These are phyloP conservation scores for Silybum marianum DNA, from an alignment of 129 eudicot species.

Conservation along the genomic window DNA sequence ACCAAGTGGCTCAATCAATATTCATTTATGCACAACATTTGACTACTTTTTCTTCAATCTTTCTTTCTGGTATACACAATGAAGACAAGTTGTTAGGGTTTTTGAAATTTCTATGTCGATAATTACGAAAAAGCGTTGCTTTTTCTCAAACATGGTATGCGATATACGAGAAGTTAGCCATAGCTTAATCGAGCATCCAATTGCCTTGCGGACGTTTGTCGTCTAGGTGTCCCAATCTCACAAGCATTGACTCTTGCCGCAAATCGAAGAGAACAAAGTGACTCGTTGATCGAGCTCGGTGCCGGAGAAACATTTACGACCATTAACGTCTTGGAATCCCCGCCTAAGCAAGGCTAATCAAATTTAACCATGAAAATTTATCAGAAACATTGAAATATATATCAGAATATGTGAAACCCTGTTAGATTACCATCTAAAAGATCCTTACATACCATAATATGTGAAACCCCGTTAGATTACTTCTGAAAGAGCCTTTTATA, in stretches of 20 bases:
- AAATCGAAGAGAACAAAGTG: conserved; percentile 86
- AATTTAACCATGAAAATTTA: not conserved
- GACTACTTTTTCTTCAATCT: conserved; percentile 19
- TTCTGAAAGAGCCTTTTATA: not conserved
- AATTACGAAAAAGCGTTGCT: conserved; percentile 11
- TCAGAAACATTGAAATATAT: not conserved
- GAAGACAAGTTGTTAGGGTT: conserved; percentile 35
- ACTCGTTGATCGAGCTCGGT: conserved; percentile 70
- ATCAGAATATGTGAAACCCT: not conserved
- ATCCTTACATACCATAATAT: not conserved
- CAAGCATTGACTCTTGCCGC: conserved; percentile 98
- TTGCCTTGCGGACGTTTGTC: conserved; percentile 64
- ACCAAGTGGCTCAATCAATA: conserved; percentile 12
- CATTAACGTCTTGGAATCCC: conserved; percentile 96
- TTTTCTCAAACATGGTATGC: not conserved
- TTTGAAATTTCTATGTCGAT: conserved; percentile 39
- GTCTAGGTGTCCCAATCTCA: conserved; percentile 88
- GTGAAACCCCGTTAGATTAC: not conserved
- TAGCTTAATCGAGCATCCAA: conserved; percentile 70
- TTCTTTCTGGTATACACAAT: conserved; percentile 43
- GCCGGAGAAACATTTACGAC: conserved; percentile 89
- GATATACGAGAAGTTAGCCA: conserved; percentile 43
- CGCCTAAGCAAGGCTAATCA: conserved; percentile 93
- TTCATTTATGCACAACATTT: conserved; percentile 23
- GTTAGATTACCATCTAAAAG: not conserved